A percentile compares a stretch with the other conserved stretches of the same genome.
Evolutionary conservation across 768 basidiomycete species (phyloP).

Genomic region (Termitomyces eurrhizus): DNA sequence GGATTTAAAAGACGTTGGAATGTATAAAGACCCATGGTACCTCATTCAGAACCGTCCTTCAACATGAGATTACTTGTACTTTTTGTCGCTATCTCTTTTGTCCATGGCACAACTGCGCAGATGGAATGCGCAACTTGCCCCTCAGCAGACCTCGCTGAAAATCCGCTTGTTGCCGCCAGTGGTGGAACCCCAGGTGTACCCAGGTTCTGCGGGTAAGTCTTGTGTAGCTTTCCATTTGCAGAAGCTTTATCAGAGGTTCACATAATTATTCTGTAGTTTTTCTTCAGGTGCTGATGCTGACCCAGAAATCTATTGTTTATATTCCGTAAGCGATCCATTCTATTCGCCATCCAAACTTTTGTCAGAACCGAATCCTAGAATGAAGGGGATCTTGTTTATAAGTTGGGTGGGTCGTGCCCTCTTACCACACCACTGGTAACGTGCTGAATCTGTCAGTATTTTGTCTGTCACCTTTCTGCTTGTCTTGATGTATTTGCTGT

Average conservation of each 20-base stretch:
- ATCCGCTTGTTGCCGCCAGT: slow-evolving; percentile 6
- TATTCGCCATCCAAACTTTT: not conserved
- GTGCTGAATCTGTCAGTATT: not conserved
- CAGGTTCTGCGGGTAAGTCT: slow-evolving; percentile 10
- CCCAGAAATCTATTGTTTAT: slow-evolving; percentile 2
- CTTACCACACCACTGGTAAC: not conserved
- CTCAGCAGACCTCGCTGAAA: slow-evolving; percentile 6
- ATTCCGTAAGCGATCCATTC: slow-evolving; percentile 1
- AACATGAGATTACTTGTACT: not conserved
- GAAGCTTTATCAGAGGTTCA: not conserved
- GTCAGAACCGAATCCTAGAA: not conserved
- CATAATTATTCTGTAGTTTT: not conserved
- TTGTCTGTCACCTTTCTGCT: too few relatives aligned
- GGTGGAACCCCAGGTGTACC: slow-evolving; percentile 12
- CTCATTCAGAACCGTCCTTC: not conserved
- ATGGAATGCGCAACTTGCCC: slow-evolving; percentile 11
- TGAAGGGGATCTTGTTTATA: not conserved
- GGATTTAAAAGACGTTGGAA: not conserved
- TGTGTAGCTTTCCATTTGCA: not conserved
- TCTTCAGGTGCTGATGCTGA: not conserved
- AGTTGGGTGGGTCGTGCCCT: not conserved
- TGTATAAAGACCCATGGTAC: not conserved
- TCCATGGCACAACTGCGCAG: not conserved
- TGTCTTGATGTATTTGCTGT: too few relatives aligned
- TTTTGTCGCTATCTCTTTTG: not conserved